These are phyloP conservation scores for Eucalyptus tenuipes DNA, from an alignment of 345 rosid genomes.

Conservation along the genomic window DNA sequence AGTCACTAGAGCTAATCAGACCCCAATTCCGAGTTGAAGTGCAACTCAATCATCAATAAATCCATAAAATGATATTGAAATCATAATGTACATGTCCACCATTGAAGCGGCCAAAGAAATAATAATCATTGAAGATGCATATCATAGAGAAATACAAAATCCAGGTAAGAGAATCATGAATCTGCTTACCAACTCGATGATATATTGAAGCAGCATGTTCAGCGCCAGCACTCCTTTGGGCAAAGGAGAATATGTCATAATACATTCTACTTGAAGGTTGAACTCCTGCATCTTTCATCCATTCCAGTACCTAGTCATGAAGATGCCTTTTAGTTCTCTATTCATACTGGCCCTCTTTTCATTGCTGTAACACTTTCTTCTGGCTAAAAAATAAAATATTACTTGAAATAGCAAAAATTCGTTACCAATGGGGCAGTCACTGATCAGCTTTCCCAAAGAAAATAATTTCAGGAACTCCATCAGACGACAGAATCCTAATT, in stretches of 20 bases:
- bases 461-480: not conserved
- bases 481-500: not conserved
- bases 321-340: not conserved
- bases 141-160: not conserved
- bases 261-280: slow-evolving; percentile 67
- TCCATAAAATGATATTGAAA: not conserved
- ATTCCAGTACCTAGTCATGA: slow-evolving; percentile 52
- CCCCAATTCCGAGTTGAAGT: not conserved
- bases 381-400: not conserved
- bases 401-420: not conserved
- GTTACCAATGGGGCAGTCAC: not conserved
- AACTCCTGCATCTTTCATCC: slow-evolving; percentile 75
- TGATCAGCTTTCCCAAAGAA: not conserved
- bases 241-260: slow-evolving; percentile 45
- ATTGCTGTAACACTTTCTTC: not conserved
- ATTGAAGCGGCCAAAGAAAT: not conserved
- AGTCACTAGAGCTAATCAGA: not conserved
- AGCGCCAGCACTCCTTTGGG: slow-evolving; percentile 50
- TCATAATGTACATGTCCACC: not conserved
- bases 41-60: not conserved
- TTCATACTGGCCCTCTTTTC: not conserved
- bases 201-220: slow-evolving; percentile 43
- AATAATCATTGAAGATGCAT: not conserved
- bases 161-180: not conserved
- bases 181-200: slow-evolving; percentile 50